Evolutionary conservation across 768 basidiomycete species (phyloP).

Genomic region (Tephrocybe sp.): DNA sequence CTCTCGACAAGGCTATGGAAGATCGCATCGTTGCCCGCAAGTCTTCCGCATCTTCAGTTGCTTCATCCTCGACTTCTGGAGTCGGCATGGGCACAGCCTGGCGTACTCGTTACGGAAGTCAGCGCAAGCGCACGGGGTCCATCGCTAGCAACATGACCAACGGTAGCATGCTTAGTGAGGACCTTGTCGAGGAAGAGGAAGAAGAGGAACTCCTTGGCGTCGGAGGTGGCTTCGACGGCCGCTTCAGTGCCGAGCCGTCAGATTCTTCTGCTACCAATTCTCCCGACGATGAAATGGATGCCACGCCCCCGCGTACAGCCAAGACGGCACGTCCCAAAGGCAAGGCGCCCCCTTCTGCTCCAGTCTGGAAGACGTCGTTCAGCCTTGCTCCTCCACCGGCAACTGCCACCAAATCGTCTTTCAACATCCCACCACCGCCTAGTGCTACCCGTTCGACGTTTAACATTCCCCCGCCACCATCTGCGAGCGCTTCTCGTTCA

Average conservation of each 20-base stretch:
- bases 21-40: slow-evolving; percentile 76
- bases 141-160: slow-evolving; percentile 67
- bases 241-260: slow-evolving; percentile 31
- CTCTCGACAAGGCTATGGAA: slow-evolving; percentile 86
- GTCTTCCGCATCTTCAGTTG: slow-evolving; percentile 61
- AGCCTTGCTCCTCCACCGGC: slow-evolving; percentile 46
- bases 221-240: slow-evolving; percentile 59
- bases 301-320: slow-evolving; percentile 20
- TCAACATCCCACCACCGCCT: slow-evolving; percentile 37
- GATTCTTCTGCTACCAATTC: slow-evolving; percentile 42
- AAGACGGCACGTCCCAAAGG: slow-evolving; percentile 25
- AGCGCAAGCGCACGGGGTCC: slow-evolving; percentile 71
- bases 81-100: slow-evolving; percentile 67
- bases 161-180: slow-evolving; percentile 72
- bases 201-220: slow-evolving; percentile 69
- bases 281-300: slow-evolving; percentile 40
- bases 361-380: slow-evolving; percentile 59
- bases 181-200: slow-evolving; percentile 81
- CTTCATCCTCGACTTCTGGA: slow-evolving; percentile 52
- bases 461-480: slow-evolving; percentile 43
- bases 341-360: slow-evolving; percentile 50
- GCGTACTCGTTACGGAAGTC: slow-evolving; percentile 55
- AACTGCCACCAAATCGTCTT: slow-evolving; percentile 52
- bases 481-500: slow-evolving; percentile 41
- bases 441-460: slow-evolving; percentile 57